These are phyloP conservation scores for Cryptosporidium sp. DNA, from an alignment of 169 alveolate species.

Conservation along the genomic window DNA sequence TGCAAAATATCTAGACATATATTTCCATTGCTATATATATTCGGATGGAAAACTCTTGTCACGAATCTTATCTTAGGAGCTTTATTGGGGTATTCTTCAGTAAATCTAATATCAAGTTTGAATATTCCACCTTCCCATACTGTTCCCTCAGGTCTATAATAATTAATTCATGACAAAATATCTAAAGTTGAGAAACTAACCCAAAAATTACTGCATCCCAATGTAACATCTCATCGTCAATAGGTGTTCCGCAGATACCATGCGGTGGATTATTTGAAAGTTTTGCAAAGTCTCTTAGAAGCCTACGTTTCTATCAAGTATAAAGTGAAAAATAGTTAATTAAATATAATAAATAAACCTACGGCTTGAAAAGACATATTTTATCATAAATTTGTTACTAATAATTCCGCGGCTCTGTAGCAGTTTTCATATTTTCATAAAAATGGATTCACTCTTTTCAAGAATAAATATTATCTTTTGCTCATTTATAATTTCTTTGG, in stretches of 20 bases:
- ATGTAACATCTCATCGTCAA: slow-evolving; percentile 83
- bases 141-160: slow-evolving; percentile 86
- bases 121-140: slow-evolving; percentile 91
- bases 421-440: not conserved
- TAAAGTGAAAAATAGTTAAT: not conserved
- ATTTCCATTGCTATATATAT: slow-evolving; percentile 87
- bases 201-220: slow-evolving; percentile 91
- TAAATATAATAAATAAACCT: slow-evolving; percentile 8
- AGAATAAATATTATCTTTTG: slow-evolving; percentile 79
- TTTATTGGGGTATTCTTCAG: slow-evolving; percentile 87
- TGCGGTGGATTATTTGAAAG: slow-evolving; percentile 82
- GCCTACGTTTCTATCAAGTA: slow-evolving; percentile 76
- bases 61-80: slow-evolving; percentile 85
- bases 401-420: slow-evolving; percentile 15
- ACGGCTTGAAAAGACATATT: slow-evolving; percentile 72
- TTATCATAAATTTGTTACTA: not conserved
- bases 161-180: not conserved
- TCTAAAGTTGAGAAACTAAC: slow-evolving; percentile 19
- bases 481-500: slow-evolving; percentile 73
- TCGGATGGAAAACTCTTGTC: slow-evolving; percentile 88
- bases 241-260: slow-evolving; percentile 87
- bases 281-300: slow-evolving; percentile 83
- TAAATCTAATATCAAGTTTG: slow-evolving; percentile 83
- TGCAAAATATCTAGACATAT: slow-evolving; percentile 88
- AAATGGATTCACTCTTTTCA: slow-evolving; percentile 79